phyloP scores from a whole-genome alignment of 2,329 filamentous ascomycete genomes.

The Xylogone sp. region DNA sequence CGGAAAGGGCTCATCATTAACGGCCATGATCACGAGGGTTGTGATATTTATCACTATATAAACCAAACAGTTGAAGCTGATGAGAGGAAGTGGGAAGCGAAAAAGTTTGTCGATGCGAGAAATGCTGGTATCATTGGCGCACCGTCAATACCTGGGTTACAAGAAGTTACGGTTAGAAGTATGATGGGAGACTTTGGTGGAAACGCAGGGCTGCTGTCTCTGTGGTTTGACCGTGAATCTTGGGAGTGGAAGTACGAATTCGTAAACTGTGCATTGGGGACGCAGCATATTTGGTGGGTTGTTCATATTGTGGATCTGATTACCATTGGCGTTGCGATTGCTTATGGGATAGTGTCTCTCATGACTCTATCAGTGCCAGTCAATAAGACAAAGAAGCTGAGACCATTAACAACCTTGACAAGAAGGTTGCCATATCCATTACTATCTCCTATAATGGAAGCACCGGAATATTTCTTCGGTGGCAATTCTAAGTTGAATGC shows the following conservation, averaged over 20 bases:
- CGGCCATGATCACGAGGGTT: slow-evolving; percentile 93
- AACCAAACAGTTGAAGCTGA: slow-evolving; percentile 48
- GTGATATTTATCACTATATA: slow-evolving; percentile 82
- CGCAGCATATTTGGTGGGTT: slow-evolving; percentile 92
- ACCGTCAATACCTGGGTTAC: slow-evolving; percentile 56
- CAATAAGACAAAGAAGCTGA: neutral
- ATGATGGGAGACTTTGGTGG: slow-evolving; percentile 99
- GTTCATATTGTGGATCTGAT: slow-evolving; percentile 67
- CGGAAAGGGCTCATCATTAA: slow-evolving; percentile 78
- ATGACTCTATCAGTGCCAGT: neutral
- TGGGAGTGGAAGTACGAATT: slow-evolving; percentile 84
- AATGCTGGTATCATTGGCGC: slow-evolving; percentile 36
- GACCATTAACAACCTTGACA: neutral
- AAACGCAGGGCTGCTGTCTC: slow-evolving; percentile 80
- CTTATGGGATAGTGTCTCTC: neutral
- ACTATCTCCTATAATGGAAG: neutral
- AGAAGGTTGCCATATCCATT: neutral
- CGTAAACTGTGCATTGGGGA: slow-evolving; percentile 70
- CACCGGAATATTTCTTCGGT: neutral
- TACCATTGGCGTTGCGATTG: neutral
- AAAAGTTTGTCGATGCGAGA: slow-evolving; percentile 43
- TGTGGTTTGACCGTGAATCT: slow-evolving; percentile 75
- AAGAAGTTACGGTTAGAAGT: slow-evolving; percentile 90
- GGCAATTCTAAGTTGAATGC: neutral
- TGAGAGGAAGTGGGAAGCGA: slow-evolving; percentile 32